Evolutionary conservation across 2,329 filamentous ascomycete species (phyloP).

Genomic region (Cladosporium colombiae): DNA sequence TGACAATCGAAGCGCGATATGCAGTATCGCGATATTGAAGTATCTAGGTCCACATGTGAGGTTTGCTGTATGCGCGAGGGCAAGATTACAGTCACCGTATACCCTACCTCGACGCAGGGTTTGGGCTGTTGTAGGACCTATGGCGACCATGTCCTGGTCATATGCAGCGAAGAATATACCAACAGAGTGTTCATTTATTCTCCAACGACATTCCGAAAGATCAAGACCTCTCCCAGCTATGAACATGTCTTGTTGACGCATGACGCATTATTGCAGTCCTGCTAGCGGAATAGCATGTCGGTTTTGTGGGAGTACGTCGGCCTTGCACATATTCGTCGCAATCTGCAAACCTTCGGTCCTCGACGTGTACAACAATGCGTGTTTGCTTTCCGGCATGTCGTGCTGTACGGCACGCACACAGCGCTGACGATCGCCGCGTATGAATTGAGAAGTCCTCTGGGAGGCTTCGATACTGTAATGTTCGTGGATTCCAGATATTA

Average conservation of each 20-base stretch:
- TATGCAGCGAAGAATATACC: not conserved
- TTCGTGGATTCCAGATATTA: not conserved
- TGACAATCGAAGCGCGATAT: not conserved
- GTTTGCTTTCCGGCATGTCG: not conserved
- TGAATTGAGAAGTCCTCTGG: not conserved
- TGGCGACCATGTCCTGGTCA: not conserved
- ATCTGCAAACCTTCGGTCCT: not conserved
- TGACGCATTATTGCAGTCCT: not conserved
- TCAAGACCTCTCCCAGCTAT: not conserved
- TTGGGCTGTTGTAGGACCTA: not conserved
- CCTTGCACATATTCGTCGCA: not conserved
- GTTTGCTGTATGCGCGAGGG: not conserved
- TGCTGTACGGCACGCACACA: not conserved
- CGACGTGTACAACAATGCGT: not conserved
- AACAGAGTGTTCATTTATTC: not conserved
- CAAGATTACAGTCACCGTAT: not conserved
- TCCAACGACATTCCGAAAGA: not conserved
- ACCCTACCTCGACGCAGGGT: not conserved
- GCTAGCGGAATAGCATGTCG: not conserved
- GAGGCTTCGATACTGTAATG: not conserved
- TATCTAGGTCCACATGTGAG: not conserved
- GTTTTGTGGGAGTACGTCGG: not conserved
- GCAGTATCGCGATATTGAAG: not conserved
- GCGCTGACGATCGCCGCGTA: not conserved
- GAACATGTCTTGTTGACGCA: not conserved